Conservation (phyloP, 495 filamentous ascomycete genomes). For the Bryoglossum gracile region DNA sequence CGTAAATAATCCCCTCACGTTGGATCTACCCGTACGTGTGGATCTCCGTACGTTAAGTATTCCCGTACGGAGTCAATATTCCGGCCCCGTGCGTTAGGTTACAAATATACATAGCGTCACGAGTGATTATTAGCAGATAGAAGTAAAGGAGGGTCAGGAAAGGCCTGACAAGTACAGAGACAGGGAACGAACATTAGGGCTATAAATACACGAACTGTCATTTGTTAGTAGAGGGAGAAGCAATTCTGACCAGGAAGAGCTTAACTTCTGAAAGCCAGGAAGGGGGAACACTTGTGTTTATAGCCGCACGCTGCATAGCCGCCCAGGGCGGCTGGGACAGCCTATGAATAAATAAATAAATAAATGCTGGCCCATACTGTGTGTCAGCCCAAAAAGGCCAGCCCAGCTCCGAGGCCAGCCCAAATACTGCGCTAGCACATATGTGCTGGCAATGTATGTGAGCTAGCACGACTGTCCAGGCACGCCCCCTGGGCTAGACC, state of each 20-base stretch:
- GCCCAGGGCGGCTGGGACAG: conserved; percentile 27
- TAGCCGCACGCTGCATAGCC: conserved; percentile 25
- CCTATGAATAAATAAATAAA: conserved; percentile 28
- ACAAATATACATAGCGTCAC: conserved; percentile 9
- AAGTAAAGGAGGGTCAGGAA: conserved; percentile 11
- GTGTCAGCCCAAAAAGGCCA: too few relatives aligned
- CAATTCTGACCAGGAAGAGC: conserved; percentile 6
- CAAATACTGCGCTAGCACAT: too few relatives aligned
- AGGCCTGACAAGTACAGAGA: conserved; percentile 18
- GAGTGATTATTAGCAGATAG: conserved; percentile 6
- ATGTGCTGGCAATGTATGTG: too few relatives aligned
- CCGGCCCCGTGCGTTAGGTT: background rate
- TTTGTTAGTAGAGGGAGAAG: conserved; percentile 2
- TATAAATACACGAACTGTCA: background rate
- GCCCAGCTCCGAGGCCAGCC: too few relatives aligned
- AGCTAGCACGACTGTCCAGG: too few relatives aligned
- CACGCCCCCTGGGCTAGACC: too few relatives aligned
- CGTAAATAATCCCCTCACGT: too few relatives aligned
- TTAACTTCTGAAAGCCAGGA: conserved; percentile 6
- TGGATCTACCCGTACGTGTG: too few relatives aligned
- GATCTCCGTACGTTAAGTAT: too few relatives aligned
- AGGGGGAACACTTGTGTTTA: conserved; percentile 23
- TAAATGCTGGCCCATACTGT: too few relatives aligned
- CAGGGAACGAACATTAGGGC: conserved; percentile 7
- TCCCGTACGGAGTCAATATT: background rate